These are phyloP conservation scores for Daldinia grandis DNA, from an alignment of 495 filamentous ascomycete genomes.

Conservation along the genomic window DNA sequence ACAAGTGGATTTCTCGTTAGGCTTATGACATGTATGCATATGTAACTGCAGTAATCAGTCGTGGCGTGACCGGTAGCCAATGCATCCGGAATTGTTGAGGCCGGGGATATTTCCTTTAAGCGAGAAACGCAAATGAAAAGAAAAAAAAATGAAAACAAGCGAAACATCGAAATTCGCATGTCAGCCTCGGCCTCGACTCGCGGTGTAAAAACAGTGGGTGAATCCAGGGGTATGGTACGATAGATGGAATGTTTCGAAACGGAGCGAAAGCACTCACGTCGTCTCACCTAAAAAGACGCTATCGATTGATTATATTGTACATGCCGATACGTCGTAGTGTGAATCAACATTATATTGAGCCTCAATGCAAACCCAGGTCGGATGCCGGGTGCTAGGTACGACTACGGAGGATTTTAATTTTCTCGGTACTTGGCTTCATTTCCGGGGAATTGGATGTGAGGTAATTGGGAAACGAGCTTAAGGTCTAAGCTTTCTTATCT, in stretches of 20 bases:
- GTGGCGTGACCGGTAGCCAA: slow-evolving; percentile 33
- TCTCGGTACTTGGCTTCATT: slow-evolving; percentile 29
- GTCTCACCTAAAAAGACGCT: slow-evolving; percentile 13
- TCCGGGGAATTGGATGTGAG: slow-evolving; percentile 34
- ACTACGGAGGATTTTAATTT: slow-evolving; percentile 26
- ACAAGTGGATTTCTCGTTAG: slow-evolving; percentile 18
- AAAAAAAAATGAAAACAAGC: too few species aligned
- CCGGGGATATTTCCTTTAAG: slow-evolving; percentile 23
- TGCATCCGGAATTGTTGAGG: slow-evolving; percentile 33
- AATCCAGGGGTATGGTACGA: slow-evolving; percentile 33
- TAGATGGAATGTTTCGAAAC: slow-evolving; percentile 40
- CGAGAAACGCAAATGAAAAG: slow-evolving; percentile 8
- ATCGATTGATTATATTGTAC: background rate
- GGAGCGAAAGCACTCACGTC: slow-evolving; percentile 11
- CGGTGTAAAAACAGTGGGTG: slow-evolving; percentile 31
- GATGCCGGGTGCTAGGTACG: background rate
- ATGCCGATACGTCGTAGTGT: background rate
- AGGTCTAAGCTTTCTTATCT: slow-evolving; percentile 25
- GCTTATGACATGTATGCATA: background rate
- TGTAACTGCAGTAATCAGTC: background rate
- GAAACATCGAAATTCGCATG: background rate
- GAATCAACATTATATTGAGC: slow-evolving; percentile 18
- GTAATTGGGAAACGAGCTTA: background rate
- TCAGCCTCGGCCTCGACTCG: slow-evolving; percentile 9
- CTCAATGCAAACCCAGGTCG: slow-evolving; percentile 17